Base-by-base conservation (phyloP, 140 eudicot genomes). In the Erigeron philadelphicus region DNA sequence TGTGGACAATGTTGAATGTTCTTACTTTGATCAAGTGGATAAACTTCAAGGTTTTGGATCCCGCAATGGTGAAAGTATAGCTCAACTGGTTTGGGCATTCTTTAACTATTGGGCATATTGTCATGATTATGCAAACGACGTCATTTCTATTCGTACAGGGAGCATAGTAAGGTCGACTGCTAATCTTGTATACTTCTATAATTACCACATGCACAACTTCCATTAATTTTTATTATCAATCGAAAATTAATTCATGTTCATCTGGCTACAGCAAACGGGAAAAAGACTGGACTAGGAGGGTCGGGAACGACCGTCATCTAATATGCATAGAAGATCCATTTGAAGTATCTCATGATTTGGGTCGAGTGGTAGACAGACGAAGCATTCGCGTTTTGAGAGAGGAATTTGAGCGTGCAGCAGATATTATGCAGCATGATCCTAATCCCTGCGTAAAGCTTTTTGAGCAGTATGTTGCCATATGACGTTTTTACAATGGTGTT, bases 281-380 rank as follows among this genome's bases (percentile, higher is more conserved):
- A 12, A 92, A 92, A 78, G 96, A 92, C 65, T 92, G 98, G 98
- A 92, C 98, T 10, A 82, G 92, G 71, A 88, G 98, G 79, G 66
- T 88, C 7, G 96, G 98, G n/a, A 88, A 92, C 57, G 98, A 92
- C 75, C 89, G 98, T 7, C 98, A 92, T 77, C 59, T 92, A 55
- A 86, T 92, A 81, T 92, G 98, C 87, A 92, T 92, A 41, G 98
- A 92, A 83, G 98, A 92, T 63, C 98, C 98, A 0, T 92, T 92
- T 19, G 96, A 88, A 83, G 67, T 73, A 45, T 70, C 95, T 17
- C 96, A 92, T 60, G 98, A 92, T 83, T 85, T 92, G 78, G 98
- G 98, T 25, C 77, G 98, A 65, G 96, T 88, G 49, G 98, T 92
- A 56, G 98, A 92, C 78, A 88, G 78, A 71, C 70, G 61, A 16